Percentiles rank a stretch among this genome's conserved stretches.
Evolutionary conservation across 2,329 filamentous ascomycete genomes (phyloP).

Genomic region (Botrytis porri): DNA sequence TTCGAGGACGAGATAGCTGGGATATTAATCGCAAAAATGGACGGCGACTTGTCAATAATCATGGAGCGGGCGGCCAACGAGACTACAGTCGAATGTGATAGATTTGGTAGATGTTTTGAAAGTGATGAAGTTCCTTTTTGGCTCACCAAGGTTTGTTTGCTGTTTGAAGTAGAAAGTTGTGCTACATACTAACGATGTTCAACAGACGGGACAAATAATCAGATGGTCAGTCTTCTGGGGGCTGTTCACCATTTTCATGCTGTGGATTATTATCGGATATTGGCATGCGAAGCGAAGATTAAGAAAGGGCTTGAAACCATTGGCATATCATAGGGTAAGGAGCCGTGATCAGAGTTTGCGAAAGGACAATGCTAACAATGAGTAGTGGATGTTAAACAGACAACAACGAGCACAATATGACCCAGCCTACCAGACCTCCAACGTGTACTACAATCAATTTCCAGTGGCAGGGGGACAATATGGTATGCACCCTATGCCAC

Average conservation of each 20-base stretch:
- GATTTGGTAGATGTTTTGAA: constrained; percentile 32
- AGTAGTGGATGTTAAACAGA: constrained; percentile 37
- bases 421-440: constrained; percentile 48
- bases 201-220: constrained; percentile 44
- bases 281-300: constrained; percentile 67
- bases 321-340: constrained; percentile 68
- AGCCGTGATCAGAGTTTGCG: background rate
- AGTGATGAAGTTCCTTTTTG: constrained; percentile 39
- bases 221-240: constrained; percentile 69
- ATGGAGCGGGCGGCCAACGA: background rate
- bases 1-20: background rate
- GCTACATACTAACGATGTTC: constrained; percentile 32
- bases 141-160: constrained; percentile 42
- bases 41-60: background rate
- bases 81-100: background rate
- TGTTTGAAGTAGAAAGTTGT: background rate
- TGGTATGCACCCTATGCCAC: constrained; percentile 53
- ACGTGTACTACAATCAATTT: constrained; percentile 44
- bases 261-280: constrained; percentile 66
- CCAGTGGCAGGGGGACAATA: constrained; percentile 37
- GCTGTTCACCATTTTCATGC: constrained; percentile 55
- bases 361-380: constrained; percentile 23
- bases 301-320: constrained; percentile 60
- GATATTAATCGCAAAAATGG: background rate
- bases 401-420: constrained; percentile 34